A percentile compares a stretch with the other conserved stretches of the same genome.
These are phyloP conservation scores for Entomortierella lignicola DNA, from an alignment of 192 early-diverging fungal genomes.

Conservation along the genomic window DNA sequence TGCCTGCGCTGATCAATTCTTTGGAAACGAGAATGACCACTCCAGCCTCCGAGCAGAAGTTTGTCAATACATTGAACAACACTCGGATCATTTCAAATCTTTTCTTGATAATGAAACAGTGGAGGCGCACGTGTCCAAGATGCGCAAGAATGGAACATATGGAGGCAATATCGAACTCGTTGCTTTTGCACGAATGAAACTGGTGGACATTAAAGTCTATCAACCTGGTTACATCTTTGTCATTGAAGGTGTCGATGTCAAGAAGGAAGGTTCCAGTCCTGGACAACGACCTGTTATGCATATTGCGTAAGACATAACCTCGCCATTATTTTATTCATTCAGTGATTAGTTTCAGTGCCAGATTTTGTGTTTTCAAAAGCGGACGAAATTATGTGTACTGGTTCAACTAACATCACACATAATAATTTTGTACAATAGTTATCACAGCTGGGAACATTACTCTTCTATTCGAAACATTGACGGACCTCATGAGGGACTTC, in stretches of 20 bases:
- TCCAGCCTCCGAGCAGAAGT: conserved; percentile 62
- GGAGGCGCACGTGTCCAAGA: conserved; percentile 65
- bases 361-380: no score
- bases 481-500: conserved; percentile 71
- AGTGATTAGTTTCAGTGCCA: no score
- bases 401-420: no score
- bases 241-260: conserved; percentile 68
- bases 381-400: no score
- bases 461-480: conserved; percentile 76
- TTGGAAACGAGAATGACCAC: conserved; percentile 70
- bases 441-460: conserved; percentile 84
- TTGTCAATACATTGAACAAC: conserved; percentile 70
- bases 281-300: conserved; percentile 66
- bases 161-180: conserved; percentile 82
- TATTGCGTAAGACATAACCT: conserved; percentile 62
- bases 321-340: no score
- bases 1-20: conserved; percentile 76
- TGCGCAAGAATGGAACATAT: conserved; percentile 71
- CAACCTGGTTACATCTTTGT: conserved; percentile 78
- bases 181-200: conserved; percentile 72
- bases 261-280: conserved; percentile 45
- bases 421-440: no score
- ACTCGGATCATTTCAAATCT: conserved; percentile 67
- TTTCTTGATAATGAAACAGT: conserved; percentile 74
- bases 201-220: conserved; percentile 76